phyloP scores from a whole-genome alignment of 148 eudicot species.

The Camellia granthamiana region DNA sequence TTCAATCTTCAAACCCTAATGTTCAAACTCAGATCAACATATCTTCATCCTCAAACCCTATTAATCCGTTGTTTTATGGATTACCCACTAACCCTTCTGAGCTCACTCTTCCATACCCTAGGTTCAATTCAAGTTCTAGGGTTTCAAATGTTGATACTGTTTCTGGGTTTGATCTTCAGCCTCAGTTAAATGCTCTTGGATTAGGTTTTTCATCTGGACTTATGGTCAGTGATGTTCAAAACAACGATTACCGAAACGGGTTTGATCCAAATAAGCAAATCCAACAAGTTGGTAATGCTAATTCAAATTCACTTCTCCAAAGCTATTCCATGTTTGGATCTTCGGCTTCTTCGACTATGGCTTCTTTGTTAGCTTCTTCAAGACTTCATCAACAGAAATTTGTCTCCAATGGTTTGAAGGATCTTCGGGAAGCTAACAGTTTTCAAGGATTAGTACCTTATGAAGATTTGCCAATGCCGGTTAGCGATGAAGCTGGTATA shows the following conservation, averaged over 20 bases:
- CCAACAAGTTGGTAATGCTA: slow-evolving; percentile 15
- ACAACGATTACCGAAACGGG: too few species aligned
- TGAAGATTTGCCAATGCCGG: too few species aligned
- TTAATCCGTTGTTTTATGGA: slow-evolving; percentile 19
- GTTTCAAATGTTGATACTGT: slow-evolving; percentile 18
- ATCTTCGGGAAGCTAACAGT: slow-evolving; percentile 2
- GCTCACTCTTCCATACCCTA: slow-evolving; percentile 34
- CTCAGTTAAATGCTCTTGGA: slow-evolving; percentile 41
- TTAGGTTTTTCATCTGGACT: slow-evolving; percentile 31
- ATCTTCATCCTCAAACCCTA: neutral
- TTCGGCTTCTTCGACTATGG: slow-evolving; percentile 34
- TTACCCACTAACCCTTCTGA: slow-evolving; percentile 25
- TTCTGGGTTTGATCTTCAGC: slow-evolving; percentile 35
- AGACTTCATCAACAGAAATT: slow-evolving; percentile 28
- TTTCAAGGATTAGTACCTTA: slow-evolving; percentile 31
- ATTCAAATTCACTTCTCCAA: slow-evolving; percentile 17
- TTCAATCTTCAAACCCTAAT: neutral
- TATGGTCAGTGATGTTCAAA: too few species aligned
- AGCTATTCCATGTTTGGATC: slow-evolving; percentile 31
- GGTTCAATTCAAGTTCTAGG: slow-evolving; percentile 30
- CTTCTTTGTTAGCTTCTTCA: slow-evolving; percentile 42
- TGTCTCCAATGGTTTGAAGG: neutral
- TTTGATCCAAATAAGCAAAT: slow-evolving; percentile 22
- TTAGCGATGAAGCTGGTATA: too few species aligned
- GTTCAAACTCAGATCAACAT: slow-evolving; percentile 17